phyloP scores from a whole-genome alignment of 345 rosid genomes.

The Bruguiera sexangula region DNA sequence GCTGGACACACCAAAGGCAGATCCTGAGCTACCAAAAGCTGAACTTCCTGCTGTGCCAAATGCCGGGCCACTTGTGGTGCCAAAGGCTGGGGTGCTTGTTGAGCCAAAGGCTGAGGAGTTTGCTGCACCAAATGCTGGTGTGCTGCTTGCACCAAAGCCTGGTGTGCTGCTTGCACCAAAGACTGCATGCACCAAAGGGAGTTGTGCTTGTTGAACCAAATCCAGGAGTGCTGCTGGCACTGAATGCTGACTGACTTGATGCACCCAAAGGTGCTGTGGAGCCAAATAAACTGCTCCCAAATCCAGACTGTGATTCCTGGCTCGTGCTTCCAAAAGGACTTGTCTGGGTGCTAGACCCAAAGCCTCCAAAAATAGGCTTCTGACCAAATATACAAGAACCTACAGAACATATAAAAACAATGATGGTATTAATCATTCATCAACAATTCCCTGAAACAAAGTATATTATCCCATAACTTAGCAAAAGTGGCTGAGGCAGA shows the following conservation, averaged over 20 bases:
- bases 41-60: constrained; percentile 43
- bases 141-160: constrained; percentile 42
- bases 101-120: constrained; percentile 47
- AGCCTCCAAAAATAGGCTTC: constrained; percentile 69
- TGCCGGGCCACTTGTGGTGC: constrained; percentile 35
- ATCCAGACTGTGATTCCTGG: constrained; percentile 71
- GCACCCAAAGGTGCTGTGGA: constrained; percentile 64
- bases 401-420: constrained; percentile 12
- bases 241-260: constrained; percentile 33
- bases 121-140: constrained; percentile 51
- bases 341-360: constrained; percentile 61
- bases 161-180: constrained; percentile 50
- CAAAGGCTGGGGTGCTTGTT: constrained; percentile 50
- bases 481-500: constrained; percentile 49
- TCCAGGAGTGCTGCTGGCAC: constrained; percentile 18
- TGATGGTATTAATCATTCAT: background rate
- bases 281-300: constrained; percentile 64
- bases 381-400: constrained; percentile 76
- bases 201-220: constrained; percentile 33
- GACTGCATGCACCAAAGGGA: constrained; percentile 46
- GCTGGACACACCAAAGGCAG: constrained; percentile 47
- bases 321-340: constrained; percentile 60
- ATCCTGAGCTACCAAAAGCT: constrained; percentile 42
- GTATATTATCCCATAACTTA: no score
- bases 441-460: background rate